Conservation (phyloP, 768 basidiomycete genomes). For the Mycena indigotica region DNA sequence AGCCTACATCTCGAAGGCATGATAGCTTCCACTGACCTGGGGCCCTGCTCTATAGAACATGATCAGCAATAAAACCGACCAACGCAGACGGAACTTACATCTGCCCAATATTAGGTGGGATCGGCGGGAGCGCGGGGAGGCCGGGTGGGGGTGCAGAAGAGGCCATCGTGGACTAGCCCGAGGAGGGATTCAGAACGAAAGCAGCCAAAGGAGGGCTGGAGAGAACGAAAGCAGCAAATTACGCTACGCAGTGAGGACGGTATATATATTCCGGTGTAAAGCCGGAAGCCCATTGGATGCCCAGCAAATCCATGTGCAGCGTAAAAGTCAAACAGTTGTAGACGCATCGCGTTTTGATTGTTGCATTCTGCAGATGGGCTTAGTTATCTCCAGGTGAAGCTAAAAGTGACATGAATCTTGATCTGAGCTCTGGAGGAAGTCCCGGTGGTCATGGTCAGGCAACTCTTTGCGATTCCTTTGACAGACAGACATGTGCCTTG, state of each 20-base stretch:
- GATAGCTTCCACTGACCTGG: constrained; percentile 6
- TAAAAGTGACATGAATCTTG: not conserved
- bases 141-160: not conserved
- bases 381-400: too few relatives aligned
- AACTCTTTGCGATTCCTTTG: too few relatives aligned
- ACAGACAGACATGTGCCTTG: too few relatives aligned
- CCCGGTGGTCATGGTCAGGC: too few relatives aligned
- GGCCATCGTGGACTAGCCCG: constrained; percentile 10
- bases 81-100: not conserved
- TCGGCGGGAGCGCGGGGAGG: constrained; percentile 9
- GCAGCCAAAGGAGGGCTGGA: not conserved
- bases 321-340: not conserved
- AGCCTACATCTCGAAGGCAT: not conserved
- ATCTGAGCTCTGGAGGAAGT: too few relatives aligned
- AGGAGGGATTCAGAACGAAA: not conserved
- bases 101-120: constrained; percentile 13
- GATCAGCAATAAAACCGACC: too few relatives aligned
- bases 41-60: constrained; percentile 9
- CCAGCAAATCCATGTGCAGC: not conserved
- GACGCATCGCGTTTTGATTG: not conserved
- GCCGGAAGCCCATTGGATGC: not conserved
- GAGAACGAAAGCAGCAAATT: not conserved
- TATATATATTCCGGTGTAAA: not conserved
- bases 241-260: not conserved
- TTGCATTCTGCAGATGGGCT: too few relatives aligned